Evolutionary conservation across 345 rosid genomes (phyloP).

Genomic region (Moricandia arvensis): DNA sequence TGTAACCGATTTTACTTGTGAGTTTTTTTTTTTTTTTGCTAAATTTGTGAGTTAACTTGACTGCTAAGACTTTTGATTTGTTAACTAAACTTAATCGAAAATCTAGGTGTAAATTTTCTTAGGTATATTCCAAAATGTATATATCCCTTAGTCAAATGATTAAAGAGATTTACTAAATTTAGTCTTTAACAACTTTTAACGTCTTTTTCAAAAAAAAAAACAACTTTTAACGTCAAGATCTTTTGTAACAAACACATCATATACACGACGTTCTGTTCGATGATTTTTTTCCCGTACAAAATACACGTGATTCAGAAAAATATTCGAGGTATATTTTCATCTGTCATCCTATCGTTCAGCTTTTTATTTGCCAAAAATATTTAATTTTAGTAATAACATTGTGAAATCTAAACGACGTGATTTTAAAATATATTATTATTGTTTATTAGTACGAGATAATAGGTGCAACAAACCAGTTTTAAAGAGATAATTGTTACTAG

Average conservation of each 20-base stretch:
- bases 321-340: neutral
- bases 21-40: too few relatives aligned
- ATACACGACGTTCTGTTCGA: neutral
- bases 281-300: neutral
- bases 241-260: conserved; percentile 10
- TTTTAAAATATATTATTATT: neutral
- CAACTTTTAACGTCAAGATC: neutral
- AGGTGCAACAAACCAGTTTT: neutral
- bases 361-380: neutral
- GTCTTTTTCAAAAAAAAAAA: too few relatives aligned
- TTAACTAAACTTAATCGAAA: neutral
- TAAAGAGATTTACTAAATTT: neutral
- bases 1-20: too few relatives aligned
- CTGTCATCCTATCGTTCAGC: neutral
- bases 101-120: neutral
- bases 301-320: neutral
- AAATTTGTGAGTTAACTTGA: too few relatives aligned
- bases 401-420: neutral
- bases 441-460: neutral
- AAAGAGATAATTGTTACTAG: neutral
- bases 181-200: neutral
- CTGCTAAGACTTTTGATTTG: too few relatives aligned
- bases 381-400: neutral
- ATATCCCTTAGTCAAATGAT: neutral
- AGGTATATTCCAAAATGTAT: neutral